Evolutionary conservation across 2,329 filamentous ascomycete species (phyloP), one percentile per base, ranked within the genome.

Genomic region (Zymoseptoria crescenta): DNA sequence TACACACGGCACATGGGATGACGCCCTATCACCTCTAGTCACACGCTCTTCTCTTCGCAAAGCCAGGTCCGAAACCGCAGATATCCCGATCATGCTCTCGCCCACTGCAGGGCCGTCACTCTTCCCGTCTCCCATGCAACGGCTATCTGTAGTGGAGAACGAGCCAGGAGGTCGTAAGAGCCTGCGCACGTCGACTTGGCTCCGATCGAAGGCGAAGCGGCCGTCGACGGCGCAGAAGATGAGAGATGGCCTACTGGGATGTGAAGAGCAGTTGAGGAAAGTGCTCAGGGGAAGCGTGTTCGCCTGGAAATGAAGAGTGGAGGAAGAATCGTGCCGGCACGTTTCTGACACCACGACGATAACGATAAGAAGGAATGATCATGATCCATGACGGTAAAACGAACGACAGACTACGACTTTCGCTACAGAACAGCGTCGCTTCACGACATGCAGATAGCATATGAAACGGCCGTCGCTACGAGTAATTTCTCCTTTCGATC

Each of bases 1-100:
- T 50, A 80, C 84, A 55, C 81, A 83, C 61, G 90, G 88, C 28
- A 87, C 80, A 59, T 96, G 90, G 90, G 87, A 94, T 59, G 87
- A 91, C 29, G 90, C 89, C 0, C 81, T 96, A n/a, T 83, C 85
- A 48, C 87, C 88, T 1, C 76, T 95, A 58, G 84, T 82, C 20
- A 56, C 21, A 7, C 49, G 54, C 10, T 54, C 52, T 19, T 49
- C 21, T n/a, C 56, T 41, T 29, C 56, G 52, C 16, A 28, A 35
- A 19, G 56, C 56, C 16, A 53, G 41, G n/a, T n/a, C 45, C 4
- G 61, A 65, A 10, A 61, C 59, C 9, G 69, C 65, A 4, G 66
- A 69, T 2, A 70, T 72, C 20, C 70, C 70, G 1, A 72, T 72
- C 63, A 72, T 72, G 68, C 67, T 72, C n/a, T 64, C 67, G 7